Percentiles rank a stretch among this genome's conserved stretches.
phyloP scores from a whole-genome alignment of 2,329 filamentous ascomycete genomes.

The Talaromyces sp. region DNA sequence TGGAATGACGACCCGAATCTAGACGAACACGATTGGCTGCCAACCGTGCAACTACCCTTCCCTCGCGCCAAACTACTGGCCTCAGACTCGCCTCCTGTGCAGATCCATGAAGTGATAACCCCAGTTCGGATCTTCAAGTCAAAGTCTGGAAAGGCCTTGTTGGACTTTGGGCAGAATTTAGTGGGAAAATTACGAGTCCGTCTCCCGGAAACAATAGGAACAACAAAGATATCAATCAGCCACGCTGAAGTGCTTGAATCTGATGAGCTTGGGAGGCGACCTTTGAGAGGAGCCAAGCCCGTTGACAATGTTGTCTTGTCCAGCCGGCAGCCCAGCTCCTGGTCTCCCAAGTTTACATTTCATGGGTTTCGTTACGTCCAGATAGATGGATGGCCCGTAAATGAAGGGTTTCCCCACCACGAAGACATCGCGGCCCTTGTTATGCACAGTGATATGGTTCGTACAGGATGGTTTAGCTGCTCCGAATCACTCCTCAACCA shows the following conservation, averaged over 20 bases:
- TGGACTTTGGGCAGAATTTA: too few species aligned
- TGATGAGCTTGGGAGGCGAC: conserved; percentile 39
- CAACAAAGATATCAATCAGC: too few species aligned
- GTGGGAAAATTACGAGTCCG: conserved; percentile 9
- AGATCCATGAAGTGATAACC: too few species aligned
- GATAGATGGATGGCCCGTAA: conserved; percentile 43
- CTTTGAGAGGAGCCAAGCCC: conserved; percentile 43
- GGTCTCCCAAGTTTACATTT: conserved; percentile 51
- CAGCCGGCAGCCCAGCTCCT: conserved; percentile 26
- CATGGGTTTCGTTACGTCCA: conserved; percentile 52
- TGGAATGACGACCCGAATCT: too few species aligned
- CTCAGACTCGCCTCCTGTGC: too few species aligned
- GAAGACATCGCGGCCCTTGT: conserved; percentile 14
- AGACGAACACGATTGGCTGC: too few species aligned
- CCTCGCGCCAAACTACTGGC: too few species aligned
- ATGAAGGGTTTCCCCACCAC: background rate
- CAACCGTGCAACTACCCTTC: too few species aligned
- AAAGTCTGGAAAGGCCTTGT: too few species aligned
- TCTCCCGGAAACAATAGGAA: too few species aligned
- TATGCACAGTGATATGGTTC: background rate
- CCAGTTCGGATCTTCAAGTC: too few species aligned
- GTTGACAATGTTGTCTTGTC: conserved; percentile 38
- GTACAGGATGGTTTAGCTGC: conserved; percentile 28
- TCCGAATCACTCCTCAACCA: conserved; percentile 53
- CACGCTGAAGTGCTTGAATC: conserved; percentile 55